Conservation (phyloP, 2,329 filamentous ascomycete genomes). For the Cadophora malorum region DNA sequence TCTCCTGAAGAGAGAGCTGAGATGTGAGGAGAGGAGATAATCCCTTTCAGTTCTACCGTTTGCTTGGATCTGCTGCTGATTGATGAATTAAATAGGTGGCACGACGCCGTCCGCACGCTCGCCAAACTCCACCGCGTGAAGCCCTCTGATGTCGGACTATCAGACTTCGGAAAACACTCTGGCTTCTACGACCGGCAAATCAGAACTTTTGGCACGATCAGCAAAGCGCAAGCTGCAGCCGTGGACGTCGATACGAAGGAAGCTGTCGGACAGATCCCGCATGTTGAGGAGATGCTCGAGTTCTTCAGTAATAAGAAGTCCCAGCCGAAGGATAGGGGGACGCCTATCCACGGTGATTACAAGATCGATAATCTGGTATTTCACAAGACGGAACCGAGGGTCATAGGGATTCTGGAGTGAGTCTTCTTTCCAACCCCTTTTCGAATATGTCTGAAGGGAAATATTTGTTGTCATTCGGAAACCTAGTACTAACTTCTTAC, state of each 20-base stretch:
- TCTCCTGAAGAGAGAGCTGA: conserved; percentile 70
- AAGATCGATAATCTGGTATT: conserved; percentile 94
- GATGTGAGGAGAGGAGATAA: conserved; percentile 59
- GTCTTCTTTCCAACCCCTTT: conserved; percentile 35
- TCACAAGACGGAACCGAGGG: conserved; percentile 83
- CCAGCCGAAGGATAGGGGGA: conserved; percentile 79
- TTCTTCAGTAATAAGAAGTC: conserved; percentile 75
- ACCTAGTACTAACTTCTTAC: conserved; percentile 22
- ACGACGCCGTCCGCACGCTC: conserved; percentile 80
- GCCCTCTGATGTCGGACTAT: conserved; percentile 70
- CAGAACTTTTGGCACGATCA: conserved; percentile 80
- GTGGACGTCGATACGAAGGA: conserved; percentile 78
- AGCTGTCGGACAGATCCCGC: conserved; percentile 81
- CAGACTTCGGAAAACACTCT: conserved; percentile 71
- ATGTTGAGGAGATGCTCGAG: conserved; percentile 78
- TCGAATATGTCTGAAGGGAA: too few species aligned
- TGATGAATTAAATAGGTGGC: conserved; percentile 64
- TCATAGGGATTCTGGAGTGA: conserved; percentile 90
- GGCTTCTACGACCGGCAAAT: conserved; percentile 91
- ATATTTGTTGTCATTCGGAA: too few species aligned
- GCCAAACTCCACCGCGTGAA: conserved; percentile 83
- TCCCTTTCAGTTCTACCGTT: neutral
- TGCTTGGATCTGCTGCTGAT: neutral
- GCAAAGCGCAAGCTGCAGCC: conserved; percentile 75
- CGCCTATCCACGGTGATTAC: conserved; percentile 92